These are phyloP conservation scores for Coemansia furcata DNA, from an alignment of 192 early-diverging fungal genomes.

Conservation along the genomic window DNA sequence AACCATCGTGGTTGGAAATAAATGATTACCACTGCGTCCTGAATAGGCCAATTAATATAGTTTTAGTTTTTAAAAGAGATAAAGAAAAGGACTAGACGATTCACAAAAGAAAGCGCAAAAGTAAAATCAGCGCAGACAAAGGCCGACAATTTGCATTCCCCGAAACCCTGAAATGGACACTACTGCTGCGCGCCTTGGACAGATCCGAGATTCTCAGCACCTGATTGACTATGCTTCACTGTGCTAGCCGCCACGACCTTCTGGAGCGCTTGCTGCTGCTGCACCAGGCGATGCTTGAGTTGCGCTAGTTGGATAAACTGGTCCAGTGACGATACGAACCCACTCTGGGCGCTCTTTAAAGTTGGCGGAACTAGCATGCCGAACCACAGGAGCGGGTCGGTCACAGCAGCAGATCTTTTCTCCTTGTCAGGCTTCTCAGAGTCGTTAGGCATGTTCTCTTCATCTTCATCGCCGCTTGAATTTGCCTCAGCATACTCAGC, in stretches of 20 bases:
- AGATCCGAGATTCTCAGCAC: not conserved
- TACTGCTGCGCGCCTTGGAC: not conserved
- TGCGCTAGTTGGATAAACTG: conserved; percentile 29
- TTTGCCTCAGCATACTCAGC: not conserved
- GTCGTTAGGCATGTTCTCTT: not conserved
- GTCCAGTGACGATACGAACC: conserved; percentile 31
- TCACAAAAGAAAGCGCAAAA: not conserved
- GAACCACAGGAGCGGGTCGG: conserved; percentile 50
- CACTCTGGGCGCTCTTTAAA: conserved; percentile 39
- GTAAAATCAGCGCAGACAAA: not conserved
- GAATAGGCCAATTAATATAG: not conserved
- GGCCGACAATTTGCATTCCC: not conserved
- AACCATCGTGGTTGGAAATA: not conserved
- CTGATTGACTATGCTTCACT: not conserved
- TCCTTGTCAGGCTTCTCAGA: not conserved
- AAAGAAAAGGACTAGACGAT: no score
- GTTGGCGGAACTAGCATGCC: conserved; percentile 50
- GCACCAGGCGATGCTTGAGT: conserved; percentile 10
- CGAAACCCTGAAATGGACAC: not conserved
- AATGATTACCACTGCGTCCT: not conserved
- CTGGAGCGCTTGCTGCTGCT: not conserved
- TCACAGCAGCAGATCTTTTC: not conserved
- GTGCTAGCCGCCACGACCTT: not conserved
- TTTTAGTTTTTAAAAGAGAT: not conserved
- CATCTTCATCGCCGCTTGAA: not conserved